Evolutionary conservation across 805 yeast genomes (phyloP), one percentile per base, ranked within the genome.

Genomic region (Candida boleticola): DNA sequence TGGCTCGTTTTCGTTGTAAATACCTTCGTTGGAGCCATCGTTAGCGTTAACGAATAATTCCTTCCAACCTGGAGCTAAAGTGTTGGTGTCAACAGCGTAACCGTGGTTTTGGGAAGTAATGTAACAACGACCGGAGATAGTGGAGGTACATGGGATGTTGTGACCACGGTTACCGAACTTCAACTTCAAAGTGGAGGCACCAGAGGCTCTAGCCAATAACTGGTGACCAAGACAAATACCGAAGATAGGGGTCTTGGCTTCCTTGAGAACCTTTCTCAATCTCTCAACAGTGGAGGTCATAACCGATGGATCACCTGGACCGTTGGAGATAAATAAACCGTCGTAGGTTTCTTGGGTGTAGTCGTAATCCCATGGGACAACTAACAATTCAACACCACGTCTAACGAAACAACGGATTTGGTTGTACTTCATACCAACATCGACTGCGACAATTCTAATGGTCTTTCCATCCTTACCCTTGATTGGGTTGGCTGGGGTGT

Each of bases 191-290:
- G 99, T 93, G 25, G 87, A 76, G 46, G 98, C 98, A 60, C 99
- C 99, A 40, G 93, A 72, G 37, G 99, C 96, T 69, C 95, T 77
- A 23, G 98, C 96, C 62, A 93, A 68, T 60, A 93, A 79, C 76
- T 93, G 99, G 71, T 93, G 99, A 66, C 99, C 99, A 52, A 93
- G 75, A 80, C 99, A 93, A 63, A 93, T 93, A 79, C 99, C 99
- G 58, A 93, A 93, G 43, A 93, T 77, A 41, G 99, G 99, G 34
- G 93, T 83, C 64, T 80, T 82, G 39, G 80, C 85, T 29, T 77
- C 75, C 34, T 74, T 73, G 44, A 92, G 61, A 27, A 79, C 85
- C 33, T 63, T 64, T 30, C 74, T 53, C 57, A 93, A 70, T 53
- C 77, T 81, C 31, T 68, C 74, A 27, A 85, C 85, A 46, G 89